Conservation (phyloP, 1,284 basidiomycete species). For the Hymenochaete sp. region DNA sequence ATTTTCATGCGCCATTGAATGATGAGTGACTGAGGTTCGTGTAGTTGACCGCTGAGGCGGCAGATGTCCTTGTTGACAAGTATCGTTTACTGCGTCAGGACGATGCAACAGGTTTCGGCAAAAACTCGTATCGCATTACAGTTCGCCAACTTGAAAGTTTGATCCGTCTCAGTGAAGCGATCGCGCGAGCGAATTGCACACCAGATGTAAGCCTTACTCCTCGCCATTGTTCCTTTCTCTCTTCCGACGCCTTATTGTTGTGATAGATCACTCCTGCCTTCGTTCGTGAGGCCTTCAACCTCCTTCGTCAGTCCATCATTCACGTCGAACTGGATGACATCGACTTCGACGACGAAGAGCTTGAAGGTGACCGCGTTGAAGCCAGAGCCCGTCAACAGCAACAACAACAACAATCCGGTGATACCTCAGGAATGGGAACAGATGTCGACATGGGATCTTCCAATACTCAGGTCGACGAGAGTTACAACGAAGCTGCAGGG, state of each 20-base stretch:
- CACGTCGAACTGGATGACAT: slow-evolving; percentile 99
- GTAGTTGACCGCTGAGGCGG: slow-evolving; percentile 87
- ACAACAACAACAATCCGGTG: neutral
- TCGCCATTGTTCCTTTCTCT: neutral
- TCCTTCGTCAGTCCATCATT: slow-evolving; percentile 95
- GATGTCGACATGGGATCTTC: slow-evolving; percentile 61
- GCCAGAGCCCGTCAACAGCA: slow-evolving; percentile 17
- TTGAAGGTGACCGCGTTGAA: slow-evolving; percentile 44
- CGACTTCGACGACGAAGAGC: slow-evolving; percentile 92
- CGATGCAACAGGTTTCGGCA: slow-evolving; percentile 79
- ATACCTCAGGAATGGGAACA: slow-evolving; percentile 24
- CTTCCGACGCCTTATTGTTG: neutral
- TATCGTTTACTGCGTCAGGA: slow-evolving; percentile 91
- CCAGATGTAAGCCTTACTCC: slow-evolving; percentile 51
- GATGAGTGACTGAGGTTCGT: slow-evolving; percentile 3
- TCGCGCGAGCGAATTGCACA: slow-evolving; percentile 93
- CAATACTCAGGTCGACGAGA: slow-evolving; percentile 52
- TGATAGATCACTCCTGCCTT: slow-evolving; percentile 83
- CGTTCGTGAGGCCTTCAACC: slow-evolving; percentile 90
- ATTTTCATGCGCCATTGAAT: slow-evolving; percentile 2
- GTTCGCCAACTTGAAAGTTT: slow-evolving; percentile 95
- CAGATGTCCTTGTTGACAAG: slow-evolving; percentile 91
- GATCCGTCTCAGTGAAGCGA: slow-evolving; percentile 95
- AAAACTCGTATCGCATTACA: slow-evolving; percentile 93
- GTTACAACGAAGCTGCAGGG: slow-evolving; percentile 32